These are phyloP conservation scores for Eucalyptus marginata DNA, from an alignment of 345 rosid species.

Conservation along the genomic window DNA sequence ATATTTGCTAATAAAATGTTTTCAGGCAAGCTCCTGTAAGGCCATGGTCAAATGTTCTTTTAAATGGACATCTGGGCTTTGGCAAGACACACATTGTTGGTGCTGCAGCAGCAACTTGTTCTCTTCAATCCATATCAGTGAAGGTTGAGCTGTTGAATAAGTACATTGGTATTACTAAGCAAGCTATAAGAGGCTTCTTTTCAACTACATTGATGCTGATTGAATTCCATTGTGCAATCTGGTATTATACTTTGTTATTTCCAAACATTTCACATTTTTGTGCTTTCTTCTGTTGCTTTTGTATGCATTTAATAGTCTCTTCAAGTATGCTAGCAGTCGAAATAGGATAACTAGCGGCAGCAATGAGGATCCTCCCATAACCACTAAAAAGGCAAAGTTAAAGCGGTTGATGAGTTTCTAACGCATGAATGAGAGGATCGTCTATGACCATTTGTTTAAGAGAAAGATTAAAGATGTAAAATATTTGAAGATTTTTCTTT, in stretches of 20 bases:
- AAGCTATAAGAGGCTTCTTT: slow-evolving; percentile 50
- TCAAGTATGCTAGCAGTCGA: background rate
- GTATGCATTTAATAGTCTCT: background rate
- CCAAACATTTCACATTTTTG: background rate
- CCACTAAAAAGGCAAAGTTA: background rate
- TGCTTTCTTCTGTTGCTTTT: background rate
- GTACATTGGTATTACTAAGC: slow-evolving; percentile 89
- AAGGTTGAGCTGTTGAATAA: slow-evolving; percentile 86
- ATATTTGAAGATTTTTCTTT: background rate
- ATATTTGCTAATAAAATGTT: too few relatives aligned
- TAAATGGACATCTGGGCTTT: slow-evolving; percentile 92
- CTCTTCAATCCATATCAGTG: slow-evolving; percentile 75
- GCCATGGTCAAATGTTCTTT: slow-evolving; percentile 17
- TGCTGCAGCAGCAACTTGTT: slow-evolving; percentile 82
- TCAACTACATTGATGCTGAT: background rate
- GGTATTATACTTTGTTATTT: background rate
- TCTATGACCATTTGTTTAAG: background rate
- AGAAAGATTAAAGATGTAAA: background rate
- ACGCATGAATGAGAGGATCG: background rate
- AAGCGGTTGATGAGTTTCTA: background rate
- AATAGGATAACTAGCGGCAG: background rate
- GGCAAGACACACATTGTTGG: slow-evolving; percentile 94
- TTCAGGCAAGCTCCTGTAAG: too few relatives aligned
- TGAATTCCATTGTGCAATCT: background rate
- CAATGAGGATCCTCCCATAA: background rate